Base-by-base conservation (phyloP, 768 basidiomycete genomes). In the Kwoniella shandongensis region DNA sequence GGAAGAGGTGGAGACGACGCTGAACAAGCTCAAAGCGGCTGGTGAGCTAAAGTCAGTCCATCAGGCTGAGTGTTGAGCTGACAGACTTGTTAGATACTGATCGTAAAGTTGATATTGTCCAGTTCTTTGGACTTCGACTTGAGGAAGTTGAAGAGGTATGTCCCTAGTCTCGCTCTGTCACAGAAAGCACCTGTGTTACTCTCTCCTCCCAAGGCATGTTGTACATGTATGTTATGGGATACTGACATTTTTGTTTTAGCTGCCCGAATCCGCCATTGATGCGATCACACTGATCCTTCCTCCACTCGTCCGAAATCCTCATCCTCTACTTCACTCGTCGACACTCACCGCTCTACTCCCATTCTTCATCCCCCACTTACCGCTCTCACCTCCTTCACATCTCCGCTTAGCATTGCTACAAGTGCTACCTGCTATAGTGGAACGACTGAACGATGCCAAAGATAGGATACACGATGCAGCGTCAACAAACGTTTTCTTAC, bases 31-130 rank as follows among this genome's bases (percentile, higher is more conserved):
- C n/a, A 69, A 66, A 38, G 47, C 54, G 25, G 67, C 69, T 1
- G 70, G 67, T 68, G 45, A 40, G 55, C 30, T 23, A 13, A n/a
- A n/a, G n/a, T n/a, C 3, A 42, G 39, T 8, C 46, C 40, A 11
- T 20, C n/a, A n/a, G n/a, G n/a, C n/a, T n/a, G n/a, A n/a, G 17
- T 30, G 32, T 40, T 18, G 18, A 20, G 12, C 6, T 53, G 32
- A 38, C n/a, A 46, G 29, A 27, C 32, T 13, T n/a, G n/a, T n/a
- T 26, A 74, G 73, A 72, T 38, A 38, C 60, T 3, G 68, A 69
- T 53, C 70, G 69, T 55, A 76, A 73, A 47, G 67, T 74, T 6
- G 74, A 76, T 60, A 65, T 70, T 41, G 61, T 76, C 18, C 74
- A 76, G 36, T 57, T 70, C 32, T 74, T 76, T 35, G 66, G 69